Evolutionary conservation across 805 yeast genomes (phyloP).

Genomic region (Metschnikowia koreensis): DNA sequence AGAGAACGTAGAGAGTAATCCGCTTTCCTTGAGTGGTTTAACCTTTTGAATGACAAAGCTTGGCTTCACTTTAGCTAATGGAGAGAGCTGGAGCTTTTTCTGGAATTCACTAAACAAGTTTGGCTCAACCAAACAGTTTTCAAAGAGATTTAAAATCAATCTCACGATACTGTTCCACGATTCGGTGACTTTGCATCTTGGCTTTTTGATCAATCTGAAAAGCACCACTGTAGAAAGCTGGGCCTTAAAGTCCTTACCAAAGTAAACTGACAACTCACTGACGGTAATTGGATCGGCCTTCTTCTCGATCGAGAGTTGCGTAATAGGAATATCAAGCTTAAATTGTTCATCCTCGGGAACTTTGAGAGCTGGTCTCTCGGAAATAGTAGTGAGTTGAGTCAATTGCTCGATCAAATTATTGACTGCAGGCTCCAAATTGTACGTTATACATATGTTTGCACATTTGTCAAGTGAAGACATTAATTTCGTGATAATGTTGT

Average conservation of each 20-base stretch:
- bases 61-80: slow-evolving; percentile 63
- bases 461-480: slow-evolving; percentile 86
- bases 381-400: slow-evolving; percentile 66
- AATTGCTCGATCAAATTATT: slow-evolving; percentile 68
- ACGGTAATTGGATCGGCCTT: slow-evolving; percentile 64
- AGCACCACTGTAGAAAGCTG: slow-evolving; percentile 85
- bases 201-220: slow-evolving; percentile 69
- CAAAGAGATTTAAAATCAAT: slow-evolving; percentile 63
- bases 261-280: slow-evolving; percentile 74
- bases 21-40: slow-evolving; percentile 65
- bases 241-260: slow-evolving; percentile 89
- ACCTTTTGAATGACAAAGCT: slow-evolving; percentile 61
- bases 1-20: slow-evolving; percentile 87
- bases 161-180: slow-evolving; percentile 64
- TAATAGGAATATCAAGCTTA: slow-evolving; percentile 35
- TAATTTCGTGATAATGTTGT: slow-evolving; percentile 81
- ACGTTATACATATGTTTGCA: slow-evolving; percentile 70
- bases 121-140: slow-evolving; percentile 69
- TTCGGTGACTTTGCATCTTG: slow-evolving; percentile 46
- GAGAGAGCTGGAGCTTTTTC: slow-evolving; percentile 48
- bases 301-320: slow-evolving; percentile 46
- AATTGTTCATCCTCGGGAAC: slow-evolving; percentile 17
- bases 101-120: slow-evolving; percentile 62
- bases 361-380: slow-evolving; percentile 34
- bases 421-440: slow-evolving; percentile 52